Percentiles rank a stretch among this genome's conserved stretches.
Conservation (phyloP, 805 yeast species). For the Lipomyces kockii region DNA sequence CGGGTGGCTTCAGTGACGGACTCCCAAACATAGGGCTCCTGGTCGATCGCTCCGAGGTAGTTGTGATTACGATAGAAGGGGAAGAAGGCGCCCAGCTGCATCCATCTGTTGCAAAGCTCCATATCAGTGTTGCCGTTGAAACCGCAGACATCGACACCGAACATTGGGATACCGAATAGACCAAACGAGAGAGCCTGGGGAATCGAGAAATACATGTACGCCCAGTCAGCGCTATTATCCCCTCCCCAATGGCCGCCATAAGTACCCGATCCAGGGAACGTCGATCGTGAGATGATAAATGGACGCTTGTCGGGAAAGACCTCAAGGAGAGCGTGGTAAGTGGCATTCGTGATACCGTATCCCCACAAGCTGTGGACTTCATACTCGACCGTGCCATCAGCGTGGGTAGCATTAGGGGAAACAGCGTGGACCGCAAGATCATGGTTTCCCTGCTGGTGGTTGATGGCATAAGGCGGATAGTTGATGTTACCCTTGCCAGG, state of each 20-base stretch:
- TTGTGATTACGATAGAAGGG: constrained; percentile 46
- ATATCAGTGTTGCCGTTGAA: constrained; percentile 34
- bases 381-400: constrained; percentile 44
- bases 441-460: constrained; percentile 38
- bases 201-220: constrained; percentile 58
- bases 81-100: constrained; percentile 47
- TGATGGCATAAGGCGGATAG: constrained; percentile 48
- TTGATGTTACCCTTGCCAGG: constrained; percentile 43
- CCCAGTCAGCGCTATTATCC: constrained; percentile 49
- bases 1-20: constrained; percentile 30
- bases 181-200: constrained; percentile 70
- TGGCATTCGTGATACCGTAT: constrained; percentile 23
- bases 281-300: constrained; percentile 73
- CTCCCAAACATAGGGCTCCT: constrained; percentile 48
- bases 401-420: constrained; percentile 40
- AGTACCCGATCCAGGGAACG: constrained; percentile 77
- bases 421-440: constrained; percentile 41
- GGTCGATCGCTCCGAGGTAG: constrained; percentile 40
- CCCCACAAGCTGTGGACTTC: constrained; percentile 44
- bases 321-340: constrained; percentile 10
- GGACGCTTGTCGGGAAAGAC: constrained; percentile 50
- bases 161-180: constrained; percentile 18
- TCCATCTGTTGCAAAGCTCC: constrained; percentile 37
- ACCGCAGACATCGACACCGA: constrained; percentile 25
- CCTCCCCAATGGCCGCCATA: constrained; percentile 81